Percentiles rank a stretch among this genome's conserved stretches.
Evolutionary conservation across 768 basidiomycete species (phyloP).

Genomic region (Russula compacta): DNA sequence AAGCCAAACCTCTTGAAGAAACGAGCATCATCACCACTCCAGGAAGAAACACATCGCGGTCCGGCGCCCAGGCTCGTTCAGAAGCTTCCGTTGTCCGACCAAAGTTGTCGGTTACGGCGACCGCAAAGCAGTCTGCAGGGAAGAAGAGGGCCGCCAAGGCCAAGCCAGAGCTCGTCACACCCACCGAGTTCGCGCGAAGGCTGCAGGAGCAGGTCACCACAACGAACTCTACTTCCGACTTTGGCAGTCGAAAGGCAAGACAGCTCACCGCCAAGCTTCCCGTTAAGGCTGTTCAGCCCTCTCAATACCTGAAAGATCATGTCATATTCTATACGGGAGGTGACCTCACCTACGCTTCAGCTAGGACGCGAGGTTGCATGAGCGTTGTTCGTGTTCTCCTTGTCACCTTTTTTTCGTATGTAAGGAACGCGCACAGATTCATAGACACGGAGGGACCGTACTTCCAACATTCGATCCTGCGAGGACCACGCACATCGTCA

Average conservation of each 20-base stretch:
- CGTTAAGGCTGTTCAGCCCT: not conserved
- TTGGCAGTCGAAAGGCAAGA: not conserved
- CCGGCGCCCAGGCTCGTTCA: too few relatives aligned
- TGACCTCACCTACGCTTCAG: constrained; percentile 17
- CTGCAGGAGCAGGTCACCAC: not conserved
- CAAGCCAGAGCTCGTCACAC: constrained; percentile 14
- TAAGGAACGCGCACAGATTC: constrained; percentile 37
- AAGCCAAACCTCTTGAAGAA: not conserved
- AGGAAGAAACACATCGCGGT: too few relatives aligned
- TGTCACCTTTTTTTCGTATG: not conserved
- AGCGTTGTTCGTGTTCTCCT: constrained; percentile 4
- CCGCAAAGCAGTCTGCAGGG: not conserved
- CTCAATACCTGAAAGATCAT: constrained; percentile 4
- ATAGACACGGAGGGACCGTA: constrained; percentile 53
- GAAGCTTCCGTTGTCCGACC: not conserved
- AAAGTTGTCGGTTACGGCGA: not conserved
- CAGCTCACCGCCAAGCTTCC: not conserved
- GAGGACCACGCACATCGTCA: constrained; percentile 59
- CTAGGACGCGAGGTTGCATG: constrained; percentile 17
- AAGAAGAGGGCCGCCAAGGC: constrained; percentile 2
- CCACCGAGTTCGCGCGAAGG: constrained; percentile 12
- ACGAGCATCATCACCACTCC: constrained; percentile 11
- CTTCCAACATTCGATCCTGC: constrained; percentile 47
- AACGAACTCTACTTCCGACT: not conserved
- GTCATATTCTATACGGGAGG: constrained; percentile 18